Evolutionary conservation across 2,329 filamentous ascomycete species (phyloP).

Genomic region (Scolecobasidium constrictum): DNA sequence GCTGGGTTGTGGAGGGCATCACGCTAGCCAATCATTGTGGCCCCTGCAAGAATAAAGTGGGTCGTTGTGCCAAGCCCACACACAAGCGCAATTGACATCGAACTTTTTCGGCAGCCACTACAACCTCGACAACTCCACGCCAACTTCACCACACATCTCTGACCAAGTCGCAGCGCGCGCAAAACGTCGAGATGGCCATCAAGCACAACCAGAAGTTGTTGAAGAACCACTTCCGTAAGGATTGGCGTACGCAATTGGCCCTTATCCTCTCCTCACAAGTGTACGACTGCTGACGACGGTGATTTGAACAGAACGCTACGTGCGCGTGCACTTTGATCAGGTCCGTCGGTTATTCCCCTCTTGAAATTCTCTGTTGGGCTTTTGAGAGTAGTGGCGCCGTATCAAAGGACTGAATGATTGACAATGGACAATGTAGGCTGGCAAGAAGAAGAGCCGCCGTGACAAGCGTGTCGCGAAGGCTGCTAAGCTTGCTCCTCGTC

Average conservation of each 20-base stretch:
- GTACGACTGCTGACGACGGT: no score
- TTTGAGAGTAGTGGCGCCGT: constrained; percentile 42
- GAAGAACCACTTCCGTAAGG: constrained; percentile 99
- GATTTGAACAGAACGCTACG: constrained; percentile 84
- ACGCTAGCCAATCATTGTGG: neutral
- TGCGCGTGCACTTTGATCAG: constrained; percentile 99
- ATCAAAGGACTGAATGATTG: constrained; percentile 18
- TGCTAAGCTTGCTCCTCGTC: constrained; percentile 86
- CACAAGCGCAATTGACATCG: neutral
- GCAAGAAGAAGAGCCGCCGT: constrained; percentile 89
- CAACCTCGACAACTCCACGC: neutral
- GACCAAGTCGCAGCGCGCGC: no score
- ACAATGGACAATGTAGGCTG: constrained; percentile 53
- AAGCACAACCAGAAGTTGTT: constrained; percentile 99
- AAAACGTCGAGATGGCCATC: constrained; percentile 55
- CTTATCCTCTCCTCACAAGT: no score
- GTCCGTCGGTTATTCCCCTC: constrained; percentile 47
- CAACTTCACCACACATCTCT: constrained; percentile 10
- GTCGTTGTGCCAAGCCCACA: neutral
- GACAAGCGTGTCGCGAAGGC: constrained; percentile 90
- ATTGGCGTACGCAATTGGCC: constrained; percentile 76
- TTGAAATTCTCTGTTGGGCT: constrained; percentile 25
- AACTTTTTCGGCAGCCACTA: no score
- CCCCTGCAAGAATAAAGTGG: neutral
- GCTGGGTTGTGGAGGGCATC: neutral